Conservation (phyloP, 495 filamentous ascomycete species). For the Trichoderma asperelloides region DNA sequence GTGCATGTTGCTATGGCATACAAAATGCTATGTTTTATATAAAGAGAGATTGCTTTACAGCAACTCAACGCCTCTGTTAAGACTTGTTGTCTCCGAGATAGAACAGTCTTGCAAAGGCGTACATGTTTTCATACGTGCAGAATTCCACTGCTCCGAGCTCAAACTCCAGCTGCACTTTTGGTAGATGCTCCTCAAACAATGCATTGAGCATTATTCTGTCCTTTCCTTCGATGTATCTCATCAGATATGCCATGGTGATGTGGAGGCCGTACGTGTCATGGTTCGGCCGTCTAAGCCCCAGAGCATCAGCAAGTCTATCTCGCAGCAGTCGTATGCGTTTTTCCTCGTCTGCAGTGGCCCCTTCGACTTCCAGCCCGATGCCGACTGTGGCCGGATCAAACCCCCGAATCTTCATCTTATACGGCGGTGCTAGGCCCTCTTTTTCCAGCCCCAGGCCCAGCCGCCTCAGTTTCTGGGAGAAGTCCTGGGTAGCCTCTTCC, state of each 20-base stretch:
- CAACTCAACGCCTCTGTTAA: conserved; percentile 16
- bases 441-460: neutral
- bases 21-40: too few relatives aligned
- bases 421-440: neutral
- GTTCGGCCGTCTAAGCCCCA: neutral
- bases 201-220: neutral
- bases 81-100: neutral
- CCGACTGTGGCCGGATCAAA: neutral
- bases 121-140: neutral
- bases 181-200: neutral
- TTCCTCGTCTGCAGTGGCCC: neutral
- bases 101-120: neutral
- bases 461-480: neutral
- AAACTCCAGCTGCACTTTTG: neutral
- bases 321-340: neutral
- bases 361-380: neutral
- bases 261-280: neutral
- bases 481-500: neutral
- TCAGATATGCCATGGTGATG: neutral
- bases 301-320: neutral
- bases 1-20: too few relatives aligned
- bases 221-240: neutral
- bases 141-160: neutral
- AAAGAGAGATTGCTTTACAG: conserved; percentile 22
- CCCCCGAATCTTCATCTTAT: neutral